A percentile compares a stretch with the other conserved stretches of the same genome.
These are phyloP conservation scores for Leptographium lundbergii DNA, from an alignment of 2,329 filamentous ascomycete genomes.

Conservation along the genomic window DNA sequence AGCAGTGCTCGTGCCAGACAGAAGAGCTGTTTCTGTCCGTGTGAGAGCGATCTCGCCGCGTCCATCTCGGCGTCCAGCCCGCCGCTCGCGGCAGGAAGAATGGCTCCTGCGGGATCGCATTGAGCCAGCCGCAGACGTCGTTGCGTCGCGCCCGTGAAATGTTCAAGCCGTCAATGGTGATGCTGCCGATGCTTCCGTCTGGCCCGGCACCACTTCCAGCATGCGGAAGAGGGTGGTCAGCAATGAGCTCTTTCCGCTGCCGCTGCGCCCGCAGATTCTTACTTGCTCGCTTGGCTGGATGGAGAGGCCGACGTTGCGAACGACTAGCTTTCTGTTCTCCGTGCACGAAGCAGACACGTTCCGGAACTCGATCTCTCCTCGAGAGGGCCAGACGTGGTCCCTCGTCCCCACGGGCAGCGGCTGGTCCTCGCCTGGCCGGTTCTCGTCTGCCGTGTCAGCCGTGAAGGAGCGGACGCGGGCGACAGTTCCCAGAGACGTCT, in stretches of 20 bases:
- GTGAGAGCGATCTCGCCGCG: conserved; percentile 44
- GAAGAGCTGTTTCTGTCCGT: conserved; percentile 86
- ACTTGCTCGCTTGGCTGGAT: conserved; percentile 19
- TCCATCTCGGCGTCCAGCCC: background rate
- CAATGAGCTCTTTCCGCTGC: conserved; percentile 17
- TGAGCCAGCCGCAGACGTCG: no score
- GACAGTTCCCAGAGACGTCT: conserved; percentile 15
- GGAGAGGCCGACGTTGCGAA: conserved; percentile 15
- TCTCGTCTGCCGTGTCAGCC: conserved; percentile 7
- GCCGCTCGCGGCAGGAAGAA: conserved; percentile 24
- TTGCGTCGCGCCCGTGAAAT: conserved; percentile 10
- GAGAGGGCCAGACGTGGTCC: no score
- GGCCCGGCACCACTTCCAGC: conserved; percentile 22
- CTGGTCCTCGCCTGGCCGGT: background rate
- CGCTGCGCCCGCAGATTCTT: conserved; percentile 21
- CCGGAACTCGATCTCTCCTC: background rate
- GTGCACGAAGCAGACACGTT: conserved; percentile 3
- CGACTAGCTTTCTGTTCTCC: background rate
- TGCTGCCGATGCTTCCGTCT: conserved; percentile 15
- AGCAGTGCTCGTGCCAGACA: conserved; percentile 67
- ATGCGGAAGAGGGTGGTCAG: conserved; percentile 31
- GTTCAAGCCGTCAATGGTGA: conserved; percentile 32
- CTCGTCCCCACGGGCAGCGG: background rate
- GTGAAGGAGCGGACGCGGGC: conserved; percentile 7
- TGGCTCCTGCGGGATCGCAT: conserved; percentile 11